A percentile compares a stretch with the other conserved stretches of the same genome.
phyloP scores from a whole-genome alignment of 23 red algal genomes.

The Gracilaria gracilis region DNA sequence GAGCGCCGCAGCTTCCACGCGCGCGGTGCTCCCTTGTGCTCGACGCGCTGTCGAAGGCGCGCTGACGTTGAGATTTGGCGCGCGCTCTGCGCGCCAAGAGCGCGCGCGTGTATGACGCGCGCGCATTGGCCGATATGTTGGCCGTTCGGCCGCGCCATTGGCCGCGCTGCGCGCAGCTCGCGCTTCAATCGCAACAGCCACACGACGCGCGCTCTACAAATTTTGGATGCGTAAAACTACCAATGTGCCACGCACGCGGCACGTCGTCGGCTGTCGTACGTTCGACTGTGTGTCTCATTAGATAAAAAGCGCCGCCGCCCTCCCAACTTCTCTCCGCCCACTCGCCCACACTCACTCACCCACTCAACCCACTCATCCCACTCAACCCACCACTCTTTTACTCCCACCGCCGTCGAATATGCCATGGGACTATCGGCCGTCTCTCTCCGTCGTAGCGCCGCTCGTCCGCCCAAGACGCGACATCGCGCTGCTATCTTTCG shows the following conservation, averaged over 20 bases:
- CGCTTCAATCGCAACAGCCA: too few species aligned
- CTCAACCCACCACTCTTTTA: too few species aligned
- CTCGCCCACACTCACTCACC: too few species aligned
- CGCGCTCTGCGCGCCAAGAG: too few species aligned
- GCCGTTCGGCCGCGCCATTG: background rate
- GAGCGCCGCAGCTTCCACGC: background rate
- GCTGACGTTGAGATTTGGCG: background rate
- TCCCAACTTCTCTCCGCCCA: too few species aligned
- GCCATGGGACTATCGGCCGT: constrained; percentile 39
- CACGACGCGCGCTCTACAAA: background rate
- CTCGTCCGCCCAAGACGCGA: constrained; percentile 20
- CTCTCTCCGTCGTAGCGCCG: background rate
- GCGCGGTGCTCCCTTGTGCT: background rate
- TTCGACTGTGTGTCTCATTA: too few species aligned
- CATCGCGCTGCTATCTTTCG: background rate
- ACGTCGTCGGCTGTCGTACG: background rate
- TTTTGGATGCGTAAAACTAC: background rate
- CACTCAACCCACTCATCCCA: too few species aligned
- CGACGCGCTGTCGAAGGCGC: too few species aligned
- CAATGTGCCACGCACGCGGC: background rate
- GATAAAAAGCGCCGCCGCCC: too few species aligned
- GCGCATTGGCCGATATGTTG: background rate
- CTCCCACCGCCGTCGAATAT: constrained; percentile 9
- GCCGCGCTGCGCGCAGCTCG: background rate
- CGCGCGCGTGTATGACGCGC: background rate